Percentiles rank a stretch among this genome's conserved stretches.
Evolutionary conservation across 345 rosid species (phyloP).

Genomic region (Citrus unshiu): DNA sequence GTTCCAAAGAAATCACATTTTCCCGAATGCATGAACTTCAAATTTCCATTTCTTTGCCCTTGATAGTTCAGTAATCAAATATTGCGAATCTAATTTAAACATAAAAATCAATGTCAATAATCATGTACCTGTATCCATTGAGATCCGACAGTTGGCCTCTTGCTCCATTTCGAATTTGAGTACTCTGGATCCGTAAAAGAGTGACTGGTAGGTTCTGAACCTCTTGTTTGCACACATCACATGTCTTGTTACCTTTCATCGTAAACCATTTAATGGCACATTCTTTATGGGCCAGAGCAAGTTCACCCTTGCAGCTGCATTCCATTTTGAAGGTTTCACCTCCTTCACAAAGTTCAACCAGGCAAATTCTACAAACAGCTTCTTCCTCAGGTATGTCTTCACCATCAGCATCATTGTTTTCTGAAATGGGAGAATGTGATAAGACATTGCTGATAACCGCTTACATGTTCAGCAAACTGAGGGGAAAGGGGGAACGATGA

Average conservation of each 20-base stretch:
- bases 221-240: slow-evolving; percentile 90
- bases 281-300: slow-evolving; percentile 87
- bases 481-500: not conserved
- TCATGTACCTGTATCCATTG: slow-evolving; percentile 44
- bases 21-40: not conserved
- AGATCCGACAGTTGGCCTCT: slow-evolving; percentile 31
- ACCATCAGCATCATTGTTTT: slow-evolving; percentile 51
- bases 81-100: not conserved
- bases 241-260: slow-evolving; percentile 86
- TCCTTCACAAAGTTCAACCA: slow-evolving; percentile 85
- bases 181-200: slow-evolving; percentile 68
- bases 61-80: not conserved
- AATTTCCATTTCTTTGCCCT: not conserved
- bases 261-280: slow-evolving; percentile 97
- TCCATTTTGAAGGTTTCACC: slow-evolving; percentile 98
- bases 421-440: slow-evolving; percentile 32
- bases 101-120: not conserved
- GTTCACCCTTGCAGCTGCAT: slow-evolving; percentile 98
- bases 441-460: slow-evolving; percentile 6
- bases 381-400: slow-evolving; percentile 94
- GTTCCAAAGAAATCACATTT: not conserved
- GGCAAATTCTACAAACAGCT: slow-evolving; percentile 92
- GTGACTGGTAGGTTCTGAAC: slow-evolving; percentile 87
- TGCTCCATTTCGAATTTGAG: slow-evolving; percentile 26
- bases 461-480: not conserved